These are phyloP conservation scores for Boletus tylopilopsis DNA, from an alignment of 768 basidiomycete genomes.

Conservation along the genomic window DNA sequence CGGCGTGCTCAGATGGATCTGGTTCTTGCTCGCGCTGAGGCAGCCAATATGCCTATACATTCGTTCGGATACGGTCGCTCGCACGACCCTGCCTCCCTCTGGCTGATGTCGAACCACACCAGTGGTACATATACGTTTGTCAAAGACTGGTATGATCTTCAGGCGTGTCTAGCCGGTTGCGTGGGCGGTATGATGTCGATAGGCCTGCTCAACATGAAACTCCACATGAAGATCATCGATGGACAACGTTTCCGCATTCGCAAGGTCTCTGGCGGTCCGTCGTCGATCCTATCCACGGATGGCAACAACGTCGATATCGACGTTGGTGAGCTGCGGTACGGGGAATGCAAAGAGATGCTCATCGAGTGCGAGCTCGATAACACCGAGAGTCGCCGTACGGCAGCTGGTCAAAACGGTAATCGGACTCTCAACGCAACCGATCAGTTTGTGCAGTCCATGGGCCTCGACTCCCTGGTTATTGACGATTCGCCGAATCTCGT, in stretches of 20 bases:
- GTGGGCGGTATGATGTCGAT: constrained; percentile 97
- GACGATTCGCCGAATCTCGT: constrained; percentile 69
- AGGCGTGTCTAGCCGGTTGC: constrained; percentile 88
- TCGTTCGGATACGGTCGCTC: constrained; percentile 96
- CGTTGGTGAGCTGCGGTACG: constrained; percentile 88
- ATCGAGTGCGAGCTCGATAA: constrained; percentile 90
- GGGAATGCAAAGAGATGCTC: constrained; percentile 97
- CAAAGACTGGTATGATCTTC: constrained; percentile 95
- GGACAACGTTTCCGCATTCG: constrained; percentile 87
- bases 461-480: constrained; percentile 69
- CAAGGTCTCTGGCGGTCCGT: constrained; percentile 89
- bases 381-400: constrained; percentile 39
- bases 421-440: constrained; percentile 75
- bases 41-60: constrained; percentile 95
- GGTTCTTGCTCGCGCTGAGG: constrained; percentile 93
- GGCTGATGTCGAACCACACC: constrained; percentile 99
- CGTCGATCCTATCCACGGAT: constrained; percentile 83
- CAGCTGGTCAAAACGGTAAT: constrained; percentile 7
- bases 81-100: constrained; percentile 95
- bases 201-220: constrained; percentile 87
- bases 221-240: constrained; percentile 93
- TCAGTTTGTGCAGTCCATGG: constrained; percentile 83
- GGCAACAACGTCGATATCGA: constrained; percentile 96
- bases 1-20: constrained; percentile 97
- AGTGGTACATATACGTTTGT: constrained; percentile 97